These are phyloP conservation scores for Ustilago trichophora DNA, from an alignment of 1,284 basidiomycete genomes.

Conservation along the genomic window DNA sequence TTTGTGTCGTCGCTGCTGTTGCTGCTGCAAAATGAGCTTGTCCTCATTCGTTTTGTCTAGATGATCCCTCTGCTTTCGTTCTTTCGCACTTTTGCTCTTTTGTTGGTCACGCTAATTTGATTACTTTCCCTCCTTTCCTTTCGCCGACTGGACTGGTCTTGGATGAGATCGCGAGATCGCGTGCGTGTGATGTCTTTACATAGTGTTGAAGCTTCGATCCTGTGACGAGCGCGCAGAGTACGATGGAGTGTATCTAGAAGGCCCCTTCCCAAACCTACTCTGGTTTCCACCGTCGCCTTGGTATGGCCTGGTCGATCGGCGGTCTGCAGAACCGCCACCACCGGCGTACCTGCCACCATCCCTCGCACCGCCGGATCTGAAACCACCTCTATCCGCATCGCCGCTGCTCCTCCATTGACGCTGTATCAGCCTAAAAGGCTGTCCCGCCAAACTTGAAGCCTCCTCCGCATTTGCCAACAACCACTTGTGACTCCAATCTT, in stretches of 20 bases:
- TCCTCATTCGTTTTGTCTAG: too few species aligned
- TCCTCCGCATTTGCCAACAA: constrained; percentile 22
- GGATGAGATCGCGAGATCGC: too few species aligned
- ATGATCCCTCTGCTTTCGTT: too few species aligned
- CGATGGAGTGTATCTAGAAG: too few species aligned
- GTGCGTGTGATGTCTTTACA: too few species aligned
- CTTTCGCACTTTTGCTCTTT: too few species aligned
- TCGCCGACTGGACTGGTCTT: too few species aligned
- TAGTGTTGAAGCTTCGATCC: too few species aligned
- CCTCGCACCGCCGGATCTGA: neutral
- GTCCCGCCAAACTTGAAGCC: constrained; percentile 16
- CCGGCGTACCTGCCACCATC: neutral
- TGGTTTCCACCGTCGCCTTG: neutral
- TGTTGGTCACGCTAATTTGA: too few species aligned
- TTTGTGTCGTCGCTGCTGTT: too few species aligned
- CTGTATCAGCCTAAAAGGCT: constrained; percentile 16
- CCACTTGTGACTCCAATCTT: constrained; percentile 31
- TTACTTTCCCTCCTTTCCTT: neutral
- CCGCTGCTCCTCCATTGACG: neutral
- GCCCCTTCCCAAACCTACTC: too few species aligned
- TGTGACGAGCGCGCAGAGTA: neutral
- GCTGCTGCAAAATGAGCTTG: too few species aligned
- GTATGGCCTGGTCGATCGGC: neutral
- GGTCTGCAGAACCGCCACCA: neutral
- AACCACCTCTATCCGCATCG: neutral